A percentile compares a stretch with the other conserved stretches of the same genome.
Conservation (phyloP, 2,329 filamentous ascomycete genomes). For the Phyllosticta paracitricarpa region DNA sequence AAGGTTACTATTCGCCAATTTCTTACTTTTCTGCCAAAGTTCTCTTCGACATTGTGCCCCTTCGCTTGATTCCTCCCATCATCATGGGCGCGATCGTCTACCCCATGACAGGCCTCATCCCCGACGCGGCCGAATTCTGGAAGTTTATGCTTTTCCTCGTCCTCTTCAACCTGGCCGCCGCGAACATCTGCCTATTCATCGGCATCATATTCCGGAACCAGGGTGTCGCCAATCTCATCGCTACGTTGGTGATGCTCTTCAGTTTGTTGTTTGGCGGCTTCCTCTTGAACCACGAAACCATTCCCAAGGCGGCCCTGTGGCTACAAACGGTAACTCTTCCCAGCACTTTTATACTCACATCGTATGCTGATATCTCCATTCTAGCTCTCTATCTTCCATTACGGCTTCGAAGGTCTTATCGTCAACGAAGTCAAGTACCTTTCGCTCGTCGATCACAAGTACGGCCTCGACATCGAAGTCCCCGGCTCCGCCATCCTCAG, state of each 20-base stretch:
- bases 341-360: neutral
- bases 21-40: conserved; percentile 95
- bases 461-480: conserved; percentile 91
- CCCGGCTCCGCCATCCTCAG: conserved; percentile 89
- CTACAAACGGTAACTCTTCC: conserved; percentile 57
- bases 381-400: conserved; percentile 91
- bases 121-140: conserved; percentile 73
- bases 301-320: conserved; percentile 78
- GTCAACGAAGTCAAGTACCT: conserved; percentile 93
- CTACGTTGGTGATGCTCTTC: conserved; percentile 95
- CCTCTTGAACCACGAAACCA: conserved; percentile 87
- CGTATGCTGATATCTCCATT: conserved; percentile 11
- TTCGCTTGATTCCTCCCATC: conserved; percentile 88
- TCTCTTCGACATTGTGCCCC: conserved; percentile 92
- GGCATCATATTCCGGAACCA: conserved; percentile 89
- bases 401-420: conserved; percentile 89
- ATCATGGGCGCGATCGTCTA: conserved; percentile 95
- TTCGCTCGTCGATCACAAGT: conserved; percentile 85
- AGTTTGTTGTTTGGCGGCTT: conserved; percentile 89
- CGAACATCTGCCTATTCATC: conserved; percentile 89
- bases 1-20: conserved; percentile 89
- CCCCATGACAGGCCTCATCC: conserved; percentile 89
- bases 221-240: conserved; percentile 85
- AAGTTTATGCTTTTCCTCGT: conserved; percentile 88
- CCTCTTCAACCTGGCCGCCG: conserved; percentile 89